These are phyloP conservation scores for Microsporum canis DNA, from an alignment of 2,329 filamentous ascomycete genomes.

Conservation along the genomic window DNA sequence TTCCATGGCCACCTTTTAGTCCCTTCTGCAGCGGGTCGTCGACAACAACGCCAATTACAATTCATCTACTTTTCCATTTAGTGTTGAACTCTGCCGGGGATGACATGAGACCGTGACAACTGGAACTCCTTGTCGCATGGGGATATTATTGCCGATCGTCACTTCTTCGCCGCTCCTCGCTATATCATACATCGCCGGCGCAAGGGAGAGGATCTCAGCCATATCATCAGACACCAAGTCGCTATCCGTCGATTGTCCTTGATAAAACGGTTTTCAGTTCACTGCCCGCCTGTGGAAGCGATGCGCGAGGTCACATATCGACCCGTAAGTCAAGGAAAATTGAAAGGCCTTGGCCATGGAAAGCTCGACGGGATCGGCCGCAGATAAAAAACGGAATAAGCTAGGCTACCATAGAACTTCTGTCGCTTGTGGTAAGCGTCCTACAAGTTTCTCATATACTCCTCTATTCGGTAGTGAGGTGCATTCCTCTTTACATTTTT, in stretches of 20 bases:
- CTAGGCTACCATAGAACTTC: conserved; percentile 91
- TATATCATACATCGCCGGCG: neutral
- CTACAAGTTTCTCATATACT: conserved; percentile 4
- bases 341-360: conserved; percentile 29
- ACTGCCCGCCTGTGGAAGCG: conserved; percentile 21
- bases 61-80: conserved; percentile 6
- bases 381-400: conserved; percentile 72
- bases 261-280: neutral
- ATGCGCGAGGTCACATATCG: conserved; percentile 30
- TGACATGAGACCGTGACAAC: conserved; percentile 14
- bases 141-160: neutral
- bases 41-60: conserved; percentile 10
- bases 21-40: conserved; percentile 8
- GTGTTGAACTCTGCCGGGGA: conserved; percentile 11
- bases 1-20: conserved; percentile 9
- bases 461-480: neutral
- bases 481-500: neutral
- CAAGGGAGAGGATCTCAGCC: neutral
- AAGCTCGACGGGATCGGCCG: conserved; percentile 23
- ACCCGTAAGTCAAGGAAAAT: conserved; percentile 24
- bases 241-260: neutral
- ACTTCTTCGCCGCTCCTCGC: neutral
- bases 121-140: conserved; percentile 9
- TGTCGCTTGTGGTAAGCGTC: conserved; percentile 79
- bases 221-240: neutral